Conservation (phyloP, 2,329 filamentous ascomycete species). For the Aspergillus sp. region DNA sequence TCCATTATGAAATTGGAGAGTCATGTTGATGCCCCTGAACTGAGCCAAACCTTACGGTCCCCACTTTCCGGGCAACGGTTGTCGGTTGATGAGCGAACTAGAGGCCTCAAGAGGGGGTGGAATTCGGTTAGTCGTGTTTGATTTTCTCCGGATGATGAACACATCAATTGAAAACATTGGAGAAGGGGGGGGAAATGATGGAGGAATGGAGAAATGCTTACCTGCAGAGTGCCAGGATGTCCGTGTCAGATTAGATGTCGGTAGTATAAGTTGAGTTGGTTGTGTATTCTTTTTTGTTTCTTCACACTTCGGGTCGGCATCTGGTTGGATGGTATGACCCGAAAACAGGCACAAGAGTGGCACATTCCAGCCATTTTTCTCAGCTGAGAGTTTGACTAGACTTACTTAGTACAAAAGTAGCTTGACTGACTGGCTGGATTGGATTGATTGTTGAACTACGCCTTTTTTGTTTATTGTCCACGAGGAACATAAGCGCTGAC, state of each 20-base stretch:
- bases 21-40: constrained; percentile 8
- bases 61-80: constrained; percentile 6
- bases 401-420: too few species aligned
- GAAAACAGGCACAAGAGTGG: not conserved
- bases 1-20: not conserved
- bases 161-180: not conserved
- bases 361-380: not conserved
- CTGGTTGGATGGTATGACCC: not conserved
- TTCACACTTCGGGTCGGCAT: not conserved
- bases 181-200: not conserved
- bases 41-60: constrained; percentile 8
- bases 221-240: not conserved
- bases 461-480: not conserved
- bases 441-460: too few species aligned
- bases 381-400: too few species aligned
- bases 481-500: not conserved
- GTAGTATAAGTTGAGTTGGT: too few species aligned
- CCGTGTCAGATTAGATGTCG: not conserved
- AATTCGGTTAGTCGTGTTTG: not conserved
- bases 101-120: not conserved
- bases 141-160: not conserved
- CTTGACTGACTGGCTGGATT: too few species aligned
- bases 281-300: too few species aligned
- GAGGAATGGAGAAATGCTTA: not conserved
- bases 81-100: constrained; percentile 5